phyloP scores from a whole-genome alignment of 2,329 filamentous ascomycete genomes.

The Colletotrichum eremochloae region DNA sequence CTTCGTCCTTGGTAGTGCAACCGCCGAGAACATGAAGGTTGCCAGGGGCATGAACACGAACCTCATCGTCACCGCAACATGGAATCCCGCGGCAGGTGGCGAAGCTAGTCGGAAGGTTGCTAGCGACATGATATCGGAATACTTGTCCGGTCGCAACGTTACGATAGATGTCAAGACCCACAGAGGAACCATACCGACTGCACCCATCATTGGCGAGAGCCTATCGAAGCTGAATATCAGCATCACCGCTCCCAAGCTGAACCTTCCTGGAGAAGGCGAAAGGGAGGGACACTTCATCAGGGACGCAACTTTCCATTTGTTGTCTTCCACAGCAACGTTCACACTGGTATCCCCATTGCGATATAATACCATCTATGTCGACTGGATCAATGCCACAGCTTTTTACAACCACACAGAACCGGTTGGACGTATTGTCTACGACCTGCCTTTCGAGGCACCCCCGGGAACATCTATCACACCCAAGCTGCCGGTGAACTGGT shows the following conservation, averaged over 20 bases:
- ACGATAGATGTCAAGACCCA: slow-evolving; percentile 82
- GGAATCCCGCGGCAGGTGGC: slow-evolving; percentile 80
- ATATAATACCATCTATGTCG: slow-evolving; percentile 81
- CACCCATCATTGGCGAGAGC: slow-evolving; percentile 79
- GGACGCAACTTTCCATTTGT: slow-evolving; percentile 87
- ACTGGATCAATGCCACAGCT: slow-evolving; percentile 85
- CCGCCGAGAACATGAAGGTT: slow-evolving; percentile 73
- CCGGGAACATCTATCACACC: slow-evolving; percentile 82
- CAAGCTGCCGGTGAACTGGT: slow-evolving; percentile 85
- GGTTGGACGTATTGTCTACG: slow-evolving; percentile 82
- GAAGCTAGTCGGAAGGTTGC: slow-evolving; percentile 72
- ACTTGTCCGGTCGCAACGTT: slow-evolving; percentile 89
- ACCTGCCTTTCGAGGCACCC: slow-evolving; percentile 79
- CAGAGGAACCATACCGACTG: slow-evolving; percentile 77
- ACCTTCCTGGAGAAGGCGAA: slow-evolving; percentile 65
- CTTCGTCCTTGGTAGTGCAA: slow-evolving; percentile 81
- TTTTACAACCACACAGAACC: slow-evolving; percentile 85
- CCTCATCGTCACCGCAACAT: slow-evolving; percentile 76
- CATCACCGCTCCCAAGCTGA: slow-evolving; percentile 77
- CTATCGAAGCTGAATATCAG: slow-evolving; percentile 80
- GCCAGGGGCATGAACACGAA: slow-evolving; percentile 79
- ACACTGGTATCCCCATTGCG: slow-evolving; percentile 83
- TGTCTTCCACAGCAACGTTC: slow-evolving; percentile 89
- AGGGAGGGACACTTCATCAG: slow-evolving; percentile 79
- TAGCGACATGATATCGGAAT: slow-evolving; percentile 83